A percentile compares a stretch with the other conserved stretches of the same genome.
These are phyloP conservation scores for Nidula microcarpa DNA, from an alignment of 768 basidiomycete genomes.

Conservation along the genomic window DNA sequence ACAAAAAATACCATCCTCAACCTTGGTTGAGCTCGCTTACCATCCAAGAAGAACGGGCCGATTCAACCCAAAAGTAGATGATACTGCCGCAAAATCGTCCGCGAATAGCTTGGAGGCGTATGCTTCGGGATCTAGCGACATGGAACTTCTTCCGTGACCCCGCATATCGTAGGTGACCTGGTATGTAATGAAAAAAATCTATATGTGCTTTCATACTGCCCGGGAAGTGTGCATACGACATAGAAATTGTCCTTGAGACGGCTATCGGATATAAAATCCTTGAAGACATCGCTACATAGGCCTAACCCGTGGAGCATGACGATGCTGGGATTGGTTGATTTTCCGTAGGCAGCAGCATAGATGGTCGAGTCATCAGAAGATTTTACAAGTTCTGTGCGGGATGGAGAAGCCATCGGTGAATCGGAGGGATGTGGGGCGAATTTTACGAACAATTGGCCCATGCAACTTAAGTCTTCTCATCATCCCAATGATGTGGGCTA, in stretches of 20 bases:
- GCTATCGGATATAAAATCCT: constrained; percentile 29
- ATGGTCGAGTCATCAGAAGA: constrained; percentile 31
- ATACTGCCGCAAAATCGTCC: constrained; percentile 24
- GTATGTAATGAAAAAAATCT: not conserved
- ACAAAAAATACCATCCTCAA: too few species aligned
- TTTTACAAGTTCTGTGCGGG: too few species aligned
- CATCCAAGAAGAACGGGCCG: constrained; percentile 26
- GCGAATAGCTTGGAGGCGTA: constrained; percentile 23
- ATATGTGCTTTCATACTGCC: not conserved
- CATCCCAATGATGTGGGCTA: too few species aligned
- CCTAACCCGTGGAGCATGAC: constrained; percentile 42
- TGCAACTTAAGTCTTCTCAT: too few species aligned
- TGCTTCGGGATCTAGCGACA: constrained; percentile 18
- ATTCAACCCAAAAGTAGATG: constrained; percentile 17
- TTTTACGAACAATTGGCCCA: too few species aligned
- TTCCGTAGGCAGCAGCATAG: constrained; percentile 35
- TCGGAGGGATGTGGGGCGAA: too few species aligned
- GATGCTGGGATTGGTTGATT: constrained; percentile 29
- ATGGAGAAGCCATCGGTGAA: too few species aligned
- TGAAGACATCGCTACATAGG: constrained; percentile 29
- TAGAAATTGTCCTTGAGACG: constrained; percentile 17
- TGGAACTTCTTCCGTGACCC: constrained; percentile 29
- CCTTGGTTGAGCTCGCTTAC: too few species aligned
- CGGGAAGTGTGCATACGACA: constrained; percentile 19
- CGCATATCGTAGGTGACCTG: constrained; percentile 31